These are phyloP conservation scores for Nicotiana otophora DNA, from an alignment of 257 asterid genomes.

Conservation along the genomic window DNA sequence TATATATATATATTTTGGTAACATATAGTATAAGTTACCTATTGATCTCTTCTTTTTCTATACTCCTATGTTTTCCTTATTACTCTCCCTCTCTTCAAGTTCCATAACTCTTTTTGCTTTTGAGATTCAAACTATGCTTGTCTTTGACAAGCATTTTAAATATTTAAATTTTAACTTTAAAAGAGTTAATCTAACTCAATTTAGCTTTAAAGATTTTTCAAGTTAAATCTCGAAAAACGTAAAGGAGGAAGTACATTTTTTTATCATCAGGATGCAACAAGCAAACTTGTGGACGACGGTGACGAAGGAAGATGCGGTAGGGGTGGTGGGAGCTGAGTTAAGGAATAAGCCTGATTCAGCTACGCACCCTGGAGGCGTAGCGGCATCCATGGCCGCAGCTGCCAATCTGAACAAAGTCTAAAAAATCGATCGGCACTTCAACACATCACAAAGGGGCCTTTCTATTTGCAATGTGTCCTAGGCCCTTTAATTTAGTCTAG, in stretches of 20 bases:
- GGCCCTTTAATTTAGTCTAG: neutral
- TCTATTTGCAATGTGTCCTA: neutral
- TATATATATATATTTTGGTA: too few species aligned
- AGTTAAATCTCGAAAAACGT: too few species aligned
- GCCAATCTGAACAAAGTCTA: conserved; percentile 17
- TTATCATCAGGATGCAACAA: conserved; percentile 15
- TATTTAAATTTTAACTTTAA: too few species aligned
- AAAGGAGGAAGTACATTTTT: neutral
- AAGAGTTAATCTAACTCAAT: too few species aligned
- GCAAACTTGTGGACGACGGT: conserved; percentile 13
- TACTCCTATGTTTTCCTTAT: too few species aligned
- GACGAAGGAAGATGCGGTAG: conserved; percentile 18
- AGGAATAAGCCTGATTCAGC: conserved; percentile 14
- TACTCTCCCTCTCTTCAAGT: too few species aligned
- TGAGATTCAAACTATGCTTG: too few species aligned
- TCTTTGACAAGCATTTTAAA: too few species aligned
- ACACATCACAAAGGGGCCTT: neutral
- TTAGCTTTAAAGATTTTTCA: too few species aligned
- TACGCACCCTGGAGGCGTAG: conserved; percentile 25
- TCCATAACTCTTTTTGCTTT: too few species aligned
- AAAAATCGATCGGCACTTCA: neutral
- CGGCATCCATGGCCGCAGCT: conserved; percentile 17
- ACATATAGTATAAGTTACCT: too few species aligned
- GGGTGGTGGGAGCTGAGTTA: conserved; percentile 14
- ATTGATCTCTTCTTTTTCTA: too few species aligned